Evolutionary conservation across 192 early-diverging fungal genomes (phyloP), one percentile per base, ranked within the genome.

Genomic region (Chytriomyces confervae): DNA sequence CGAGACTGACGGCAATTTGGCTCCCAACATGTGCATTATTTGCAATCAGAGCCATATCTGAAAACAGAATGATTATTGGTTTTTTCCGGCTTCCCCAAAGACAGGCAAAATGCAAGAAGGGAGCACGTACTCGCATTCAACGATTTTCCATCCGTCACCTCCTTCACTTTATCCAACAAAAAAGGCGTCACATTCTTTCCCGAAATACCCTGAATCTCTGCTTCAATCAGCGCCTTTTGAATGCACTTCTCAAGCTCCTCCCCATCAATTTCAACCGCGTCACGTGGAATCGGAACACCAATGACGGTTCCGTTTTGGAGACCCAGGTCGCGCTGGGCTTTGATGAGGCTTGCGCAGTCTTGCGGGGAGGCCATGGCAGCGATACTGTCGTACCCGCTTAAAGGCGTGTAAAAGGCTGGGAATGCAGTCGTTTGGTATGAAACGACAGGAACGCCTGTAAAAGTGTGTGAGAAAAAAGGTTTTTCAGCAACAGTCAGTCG

Each of bases 181-280:
- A 94, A 99, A 5, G 97, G 97, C 5, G 97, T 99, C 61, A 90
- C 87, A 50, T 96, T 94, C 79, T 97, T 97, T 66, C 97, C 97
- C 44, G 36, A 62, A 62, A 99, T 83, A 0, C 92, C 89, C 7
- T 78, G 80, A 1, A 78, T 79, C 27, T 76, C 83, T 13, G 93
- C 89, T 77, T 97, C 95, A 5, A 79, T 49, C 48, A 97, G 63
- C 2, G 96, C 94, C 18, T 81, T 62, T 23, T 85, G 80, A 70
- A 98, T 68, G 2, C 3, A 5, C 16, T 29, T 46, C 62, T 96
- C 91, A 36, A 98, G 89, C 18, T 72, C 64, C 10, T 64, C 73
- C 0, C 65, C 74, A 16, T 92, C 89, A 46, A 90, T 77, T 53
- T 86, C 88, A 0, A 92, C 92, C 62, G 89, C 76, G 24, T 89